Evolutionary conservation across 2,329 filamentous ascomycete genomes (phyloP).

Genomic region (Microdochium bolleyi): DNA sequence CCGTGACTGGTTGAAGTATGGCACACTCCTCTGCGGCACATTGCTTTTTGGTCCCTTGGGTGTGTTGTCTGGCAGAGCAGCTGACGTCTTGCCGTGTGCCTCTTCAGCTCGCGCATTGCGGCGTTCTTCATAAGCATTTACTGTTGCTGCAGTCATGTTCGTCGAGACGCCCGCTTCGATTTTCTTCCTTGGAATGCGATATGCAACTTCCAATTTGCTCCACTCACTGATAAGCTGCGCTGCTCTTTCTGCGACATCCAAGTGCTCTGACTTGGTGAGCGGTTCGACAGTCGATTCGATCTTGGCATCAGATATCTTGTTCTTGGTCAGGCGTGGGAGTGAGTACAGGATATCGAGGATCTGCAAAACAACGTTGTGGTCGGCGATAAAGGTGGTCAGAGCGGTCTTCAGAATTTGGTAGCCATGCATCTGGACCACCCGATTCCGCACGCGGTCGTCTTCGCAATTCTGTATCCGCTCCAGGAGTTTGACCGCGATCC

Average conservation of each 20-base stretch:
- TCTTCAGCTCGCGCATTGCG: conserved; percentile 47
- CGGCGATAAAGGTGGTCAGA: conserved; percentile 77
- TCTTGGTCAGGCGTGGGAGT: conserved; percentile 84
- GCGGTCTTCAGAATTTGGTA: conserved; percentile 91
- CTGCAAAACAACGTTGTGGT: conserved; percentile 82
- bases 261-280: conserved; percentile 60
- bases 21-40: conserved; percentile 42
- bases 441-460: conserved; percentile 79
- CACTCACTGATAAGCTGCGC: conserved; percentile 70
- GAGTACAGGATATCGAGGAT: conserved; percentile 82
- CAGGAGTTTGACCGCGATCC: conserved; percentile 94
- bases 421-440: conserved; percentile 92
- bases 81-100: conserved; percentile 28
- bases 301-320: conserved; percentile 95
- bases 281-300: conserved; percentile 76
- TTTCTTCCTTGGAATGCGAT: conserved; percentile 89
- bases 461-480: conserved; percentile 80
- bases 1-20: conserved; percentile 42
- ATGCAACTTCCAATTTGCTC: conserved; percentile 83
- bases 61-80: conserved; percentile 38
- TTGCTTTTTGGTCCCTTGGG: conserved; percentile 55
- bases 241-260: conserved; percentile 66
- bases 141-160: conserved; percentile 27
- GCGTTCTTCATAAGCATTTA: conserved; percentile 55
- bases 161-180: conserved; percentile 57